phyloP scores from a whole-genome alignment of 2,329 filamentous ascomycete genomes.

The Fusarium tuaranense region DNA sequence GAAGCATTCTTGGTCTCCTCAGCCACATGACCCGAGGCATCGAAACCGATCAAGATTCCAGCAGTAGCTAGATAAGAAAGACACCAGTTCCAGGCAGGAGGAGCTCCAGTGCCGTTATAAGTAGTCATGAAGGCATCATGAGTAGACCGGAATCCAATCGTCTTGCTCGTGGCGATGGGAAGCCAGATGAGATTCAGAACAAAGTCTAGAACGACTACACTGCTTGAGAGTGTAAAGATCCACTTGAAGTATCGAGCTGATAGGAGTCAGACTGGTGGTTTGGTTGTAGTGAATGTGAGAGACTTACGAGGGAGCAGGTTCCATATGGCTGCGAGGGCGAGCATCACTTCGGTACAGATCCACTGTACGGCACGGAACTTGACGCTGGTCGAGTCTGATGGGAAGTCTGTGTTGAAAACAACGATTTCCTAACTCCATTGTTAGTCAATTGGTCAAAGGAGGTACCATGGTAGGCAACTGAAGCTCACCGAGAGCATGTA shows the following conservation, averaged over 20 bases:
- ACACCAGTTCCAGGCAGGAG: conserved; percentile 72
- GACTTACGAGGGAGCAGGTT: conserved; percentile 63
- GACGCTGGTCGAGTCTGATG: conserved; percentile 62
- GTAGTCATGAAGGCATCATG: conserved; percentile 71
- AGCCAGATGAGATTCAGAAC: conserved; percentile 71
- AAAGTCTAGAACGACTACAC: conserved; percentile 68
- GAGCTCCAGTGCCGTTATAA: conserved; percentile 67
- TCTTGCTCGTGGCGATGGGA: conserved; percentile 66
- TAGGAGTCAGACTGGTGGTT: neutral
- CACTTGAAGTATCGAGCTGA: conserved; percentile 58
- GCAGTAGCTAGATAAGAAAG: conserved; percentile 71
- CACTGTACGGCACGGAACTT: conserved; percentile 72
- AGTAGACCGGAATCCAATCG: conserved; percentile 68
- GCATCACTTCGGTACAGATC: conserved; percentile 66
- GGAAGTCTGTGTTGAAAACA: conserved; percentile 67
- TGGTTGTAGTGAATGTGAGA: too few species aligned
- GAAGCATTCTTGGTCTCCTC: conserved; percentile 71
- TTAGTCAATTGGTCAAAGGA: neutral
- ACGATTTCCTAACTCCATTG: conserved; percentile 61
- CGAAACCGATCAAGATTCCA: conserved; percentile 70
- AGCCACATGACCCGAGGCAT: conserved; percentile 70
- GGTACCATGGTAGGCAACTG: rapidly evolving
- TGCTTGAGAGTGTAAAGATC: conserved; percentile 63
- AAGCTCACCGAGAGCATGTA: conserved; percentile 62
- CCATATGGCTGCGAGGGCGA: conserved; percentile 61